These are phyloP conservation scores for Sporothrix euskadiensis DNA, from an alignment of 2,329 filamentous ascomycete genomes.

Conservation along the genomic window DNA sequence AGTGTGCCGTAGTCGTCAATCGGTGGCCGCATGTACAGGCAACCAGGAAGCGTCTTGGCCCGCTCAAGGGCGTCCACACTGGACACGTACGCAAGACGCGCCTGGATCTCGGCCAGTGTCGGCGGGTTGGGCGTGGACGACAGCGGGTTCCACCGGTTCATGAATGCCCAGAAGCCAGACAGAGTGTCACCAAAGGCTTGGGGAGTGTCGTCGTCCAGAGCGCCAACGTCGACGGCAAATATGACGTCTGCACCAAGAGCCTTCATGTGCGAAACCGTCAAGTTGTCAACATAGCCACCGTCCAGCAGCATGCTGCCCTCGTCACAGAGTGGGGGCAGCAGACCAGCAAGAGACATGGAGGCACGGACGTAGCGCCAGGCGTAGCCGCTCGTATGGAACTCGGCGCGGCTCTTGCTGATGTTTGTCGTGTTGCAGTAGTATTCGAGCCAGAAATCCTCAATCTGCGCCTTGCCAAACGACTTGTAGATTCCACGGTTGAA, in stretches of 20 bases:
- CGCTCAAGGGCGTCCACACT: conserved; percentile 92
- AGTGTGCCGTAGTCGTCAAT: conserved; percentile 91
- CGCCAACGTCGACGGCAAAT: conserved; percentile 92
- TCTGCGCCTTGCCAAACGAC: conserved; percentile 92
- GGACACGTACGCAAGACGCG: conserved; percentile 88
- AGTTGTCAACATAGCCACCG: conserved; percentile 94
- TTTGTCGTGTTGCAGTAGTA: conserved; percentile 99
- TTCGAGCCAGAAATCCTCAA: conserved; percentile 98
- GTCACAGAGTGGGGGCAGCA: conserved; percentile 91
- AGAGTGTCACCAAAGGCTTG: conserved; percentile 92
- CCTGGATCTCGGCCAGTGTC: conserved; percentile 93
- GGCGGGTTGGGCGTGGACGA: conserved; percentile 86
- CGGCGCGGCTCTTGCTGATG: conserved; percentile 87
- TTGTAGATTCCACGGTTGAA: conserved; percentile 99
- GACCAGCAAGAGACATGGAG: conserved; percentile 91
- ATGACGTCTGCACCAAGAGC: conserved; percentile 88
- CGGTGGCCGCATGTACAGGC: conserved; percentile 93
- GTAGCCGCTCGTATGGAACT: conserved; percentile 95
- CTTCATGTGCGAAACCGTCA: conserved; percentile 98
- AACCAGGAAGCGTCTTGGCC: conserved; percentile 86
- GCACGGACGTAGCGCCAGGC: conserved; percentile 96
- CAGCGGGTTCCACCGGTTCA: conserved; percentile 97
- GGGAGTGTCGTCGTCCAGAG: conserved; percentile 86
- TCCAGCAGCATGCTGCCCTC: conserved; percentile 96
- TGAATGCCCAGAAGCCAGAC: conserved; percentile 89